phyloP scores from a whole-genome alignment of 1,284 basidiomycete genomes.

The Ceratobasidium sp. region DNA sequence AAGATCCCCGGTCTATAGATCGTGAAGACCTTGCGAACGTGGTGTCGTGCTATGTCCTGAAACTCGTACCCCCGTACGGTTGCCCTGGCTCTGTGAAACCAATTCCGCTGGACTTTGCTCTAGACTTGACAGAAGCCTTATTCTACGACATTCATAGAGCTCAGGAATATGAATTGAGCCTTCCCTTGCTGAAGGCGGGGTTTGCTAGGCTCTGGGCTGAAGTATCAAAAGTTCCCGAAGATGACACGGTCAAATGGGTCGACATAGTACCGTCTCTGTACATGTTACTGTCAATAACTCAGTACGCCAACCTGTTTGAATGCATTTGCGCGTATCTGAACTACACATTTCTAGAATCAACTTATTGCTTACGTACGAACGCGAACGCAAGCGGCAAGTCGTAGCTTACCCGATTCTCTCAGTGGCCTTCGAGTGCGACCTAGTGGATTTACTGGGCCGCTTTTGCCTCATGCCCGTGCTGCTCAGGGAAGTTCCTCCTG shows the following conservation, averaged over 20 bases:
- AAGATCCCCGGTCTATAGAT: not conserved
- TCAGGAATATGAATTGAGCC: not conserved
- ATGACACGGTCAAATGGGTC: not conserved
- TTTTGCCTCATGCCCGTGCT: not conserved
- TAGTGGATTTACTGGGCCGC: not conserved
- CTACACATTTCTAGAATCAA: not conserved
- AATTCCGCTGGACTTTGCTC: not conserved
- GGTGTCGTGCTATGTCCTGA: not conserved
- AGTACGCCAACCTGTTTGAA: not conserved
- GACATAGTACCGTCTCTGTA: not conserved
- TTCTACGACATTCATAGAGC: not conserved
- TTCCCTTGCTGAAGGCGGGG: not conserved
- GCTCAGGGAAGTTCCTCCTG: not conserved
- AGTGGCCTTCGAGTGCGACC: not conserved
- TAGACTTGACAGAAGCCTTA: not conserved
- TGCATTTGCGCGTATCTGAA: not conserved
- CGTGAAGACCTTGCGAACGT: not conserved
- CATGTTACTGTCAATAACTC: too few species aligned
- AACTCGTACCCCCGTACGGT: not conserved
- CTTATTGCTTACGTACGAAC: not conserved
- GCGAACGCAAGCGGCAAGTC: not conserved
- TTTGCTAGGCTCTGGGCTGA: not conserved
- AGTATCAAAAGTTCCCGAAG: not conserved
- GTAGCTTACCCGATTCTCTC: not conserved
- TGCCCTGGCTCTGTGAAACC: not conserved